Evolutionary conservation across 1,284 basidiomycete genomes (phyloP), one percentile per base, ranked within the genome.

Genomic region (Xerocomus amazonicus): DNA sequence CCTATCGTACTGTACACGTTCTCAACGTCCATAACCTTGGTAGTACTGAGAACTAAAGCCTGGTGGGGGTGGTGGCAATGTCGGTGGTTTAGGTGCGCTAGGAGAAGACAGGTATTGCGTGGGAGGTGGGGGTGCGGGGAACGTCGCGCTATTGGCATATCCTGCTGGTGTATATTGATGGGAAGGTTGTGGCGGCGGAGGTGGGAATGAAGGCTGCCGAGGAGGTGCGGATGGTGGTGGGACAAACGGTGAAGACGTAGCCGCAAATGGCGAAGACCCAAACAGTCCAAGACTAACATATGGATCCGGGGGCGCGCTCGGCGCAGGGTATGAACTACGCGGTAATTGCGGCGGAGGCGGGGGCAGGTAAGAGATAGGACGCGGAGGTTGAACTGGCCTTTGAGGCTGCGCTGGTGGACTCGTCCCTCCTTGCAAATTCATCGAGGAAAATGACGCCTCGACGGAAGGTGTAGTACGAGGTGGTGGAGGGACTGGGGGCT

Each of bases 261-360:
- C 3, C 14, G 58, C 35, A 8, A 49, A 55, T 3, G 51, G 56
- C 26, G 69, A 49, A n/a, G 56, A 53, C 16, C 65, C 65, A 38
- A 83, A 78, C 56, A 78, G 59, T 4, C 72, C 70, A 1, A 84
- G 67, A 45, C 59, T 71, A 0, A 77, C 78, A 50, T 83, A 84
- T 2, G 81, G 81, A 62, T 83, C 80, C 36, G 69, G 58, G 0
- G 71, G 66, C 27, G 60, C 57, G 1, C 51, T 61, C 3, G 61
- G 54, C 2, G 58, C 53, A 14, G 54, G 51, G 27, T 73, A 66
- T n/a, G 70, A 56, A 9, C 66, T 61, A 39, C 72, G 72, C 23
- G 70, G 66, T 7, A 63, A 45, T 37, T 70, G 70, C 4, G 68
- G 58, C 9, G 72, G 72, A 23, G 73, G 71, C 0, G 73, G 74